Evolutionary conservation across 1,139 yeast genomes (phyloP), one percentile per base, ranked within the genome.

Genomic region (Wickerhamomyces sp.): DNA sequence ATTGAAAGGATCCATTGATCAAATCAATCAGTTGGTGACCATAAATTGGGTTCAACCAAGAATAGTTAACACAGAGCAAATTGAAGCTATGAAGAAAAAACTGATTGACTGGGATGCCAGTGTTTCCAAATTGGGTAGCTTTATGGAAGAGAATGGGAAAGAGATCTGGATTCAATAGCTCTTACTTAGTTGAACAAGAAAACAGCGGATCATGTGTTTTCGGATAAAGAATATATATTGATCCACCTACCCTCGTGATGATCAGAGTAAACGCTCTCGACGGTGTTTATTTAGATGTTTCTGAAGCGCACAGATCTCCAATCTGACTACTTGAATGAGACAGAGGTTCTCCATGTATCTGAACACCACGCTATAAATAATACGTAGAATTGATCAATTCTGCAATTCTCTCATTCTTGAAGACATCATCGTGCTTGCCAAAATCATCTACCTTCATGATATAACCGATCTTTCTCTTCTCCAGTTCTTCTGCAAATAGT

Each of bases 31-130:
- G 55, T 64, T 80, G 11, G 85, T 91, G 43, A 77, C 83, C 20
- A 79, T 91, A 36, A 78, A 86, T 16, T 91, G 98, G 97, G 80
- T 89, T 44, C 97, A 91, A 64, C 97, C 98, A 37, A 74, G 97
- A 54, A 86, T 88, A 37, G 80, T 91, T 70, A 86, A 86, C 55
- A 71, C 69, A 49, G 75, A 73, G 32, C 97, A 91, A 66, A 85
- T 89, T 41, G 74, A 70, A 38, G 71, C 72, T 38, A 87, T 91
- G 82, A 77, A 77, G 49, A 70, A 71, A 41, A 83, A 86, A 52
- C 72, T 91, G 54, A 70, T 70, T 23, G 71, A 68, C 36, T 91
- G 98, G 98, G 82, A 84, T 51, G 60, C 59, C 37, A 80, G 78
- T 49, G 96, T 89, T 26, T 72, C 72, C 32, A 66, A 68, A 30